phyloP scores from a whole-genome alignment of 1,139 yeast species.

The Scheffersomyces titani region DNA sequence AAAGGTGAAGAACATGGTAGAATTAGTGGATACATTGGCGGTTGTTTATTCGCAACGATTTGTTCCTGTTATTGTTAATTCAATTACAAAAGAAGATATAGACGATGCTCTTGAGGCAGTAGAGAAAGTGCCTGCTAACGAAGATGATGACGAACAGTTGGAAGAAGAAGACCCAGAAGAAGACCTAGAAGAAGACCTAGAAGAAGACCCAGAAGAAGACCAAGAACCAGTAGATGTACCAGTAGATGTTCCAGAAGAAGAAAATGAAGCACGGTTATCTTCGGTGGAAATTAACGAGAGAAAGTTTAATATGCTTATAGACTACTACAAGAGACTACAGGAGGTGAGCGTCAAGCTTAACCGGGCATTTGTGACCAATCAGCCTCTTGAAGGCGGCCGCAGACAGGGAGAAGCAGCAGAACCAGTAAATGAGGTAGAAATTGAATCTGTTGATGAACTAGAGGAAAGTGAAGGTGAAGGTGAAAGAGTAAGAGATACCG shows the following conservation, averaged over 20 bases:
- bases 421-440: constrained; percentile 3
- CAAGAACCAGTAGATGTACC: neutral
- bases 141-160: too few relatives aligned
- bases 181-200: neutral
- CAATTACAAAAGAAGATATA: constrained; percentile 1
- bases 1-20: constrained; percentile 6
- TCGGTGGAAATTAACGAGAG: constrained; percentile 6
- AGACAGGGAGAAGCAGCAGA: neutral
- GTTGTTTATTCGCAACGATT: constrained; percentile 4
- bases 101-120: neutral
- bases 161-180: too few relatives aligned
- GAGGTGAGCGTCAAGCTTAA: constrained; percentile 9
- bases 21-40: constrained; percentile 5
- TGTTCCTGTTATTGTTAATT: constrained; percentile 1
- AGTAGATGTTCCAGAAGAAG: neutral
- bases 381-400: constrained; percentile 6
- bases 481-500: too few relatives aligned
- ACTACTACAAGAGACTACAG: constrained; percentile 11
- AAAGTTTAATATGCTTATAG: constrained; percentile 12
- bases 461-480: neutral
- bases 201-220: neutral
- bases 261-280: neutral
- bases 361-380: constrained; percentile 9
- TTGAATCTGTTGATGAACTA: constrained; percentile 5
- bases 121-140: too few relatives aligned